These are phyloP conservation scores for Colletotrichum incanum DNA, from an alignment of 2,329 filamentous ascomycete genomes.

Conservation along the genomic window DNA sequence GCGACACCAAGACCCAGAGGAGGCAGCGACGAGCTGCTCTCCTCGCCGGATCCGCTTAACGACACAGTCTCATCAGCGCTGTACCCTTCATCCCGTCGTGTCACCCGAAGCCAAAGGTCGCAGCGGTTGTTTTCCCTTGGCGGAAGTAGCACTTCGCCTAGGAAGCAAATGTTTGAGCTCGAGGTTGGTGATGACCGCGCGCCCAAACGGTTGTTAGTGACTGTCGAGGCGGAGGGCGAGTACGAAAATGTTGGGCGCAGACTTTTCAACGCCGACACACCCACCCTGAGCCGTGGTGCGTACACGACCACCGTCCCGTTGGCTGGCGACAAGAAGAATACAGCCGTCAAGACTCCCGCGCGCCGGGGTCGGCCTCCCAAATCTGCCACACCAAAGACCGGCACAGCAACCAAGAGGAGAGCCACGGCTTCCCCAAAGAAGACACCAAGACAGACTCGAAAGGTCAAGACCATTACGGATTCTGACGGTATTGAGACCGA, in stretches of 20 bases:
- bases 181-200: slow-evolving; percentile 67
- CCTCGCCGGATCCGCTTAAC: slow-evolving; percentile 68
- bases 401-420: slow-evolving; percentile 60
- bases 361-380: slow-evolving; percentile 64
- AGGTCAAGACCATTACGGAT: slow-evolving; percentile 47
- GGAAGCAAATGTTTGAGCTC: slow-evolving; percentile 71
- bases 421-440: slow-evolving; percentile 60
- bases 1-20: slow-evolving; percentile 49
- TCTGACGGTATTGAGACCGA: slow-evolving; percentile 51
- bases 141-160: slow-evolving; percentile 58
- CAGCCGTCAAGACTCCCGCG: slow-evolving; percentile 56
- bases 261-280: slow-evolving; percentile 62
- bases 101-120: slow-evolving; percentile 61
- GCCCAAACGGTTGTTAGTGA: slow-evolving; percentile 69
- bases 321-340: slow-evolving; percentile 60
- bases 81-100: slow-evolving; percentile 52
- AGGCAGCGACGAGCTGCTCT: slow-evolving; percentile 60
- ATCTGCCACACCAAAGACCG: slow-evolving; percentile 67
- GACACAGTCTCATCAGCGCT: slow-evolving; percentile 53
- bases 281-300: slow-evolving; percentile 56
- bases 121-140: slow-evolving; percentile 56
- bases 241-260: slow-evolving; percentile 52
- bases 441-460: slow-evolving; percentile 53
- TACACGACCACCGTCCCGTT: slow-evolving; percentile 69
- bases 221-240: slow-evolving; percentile 65